phyloP scores from a whole-genome alignment of 208 protist genomes.

The Acanthamoeba castellanii region DNA sequence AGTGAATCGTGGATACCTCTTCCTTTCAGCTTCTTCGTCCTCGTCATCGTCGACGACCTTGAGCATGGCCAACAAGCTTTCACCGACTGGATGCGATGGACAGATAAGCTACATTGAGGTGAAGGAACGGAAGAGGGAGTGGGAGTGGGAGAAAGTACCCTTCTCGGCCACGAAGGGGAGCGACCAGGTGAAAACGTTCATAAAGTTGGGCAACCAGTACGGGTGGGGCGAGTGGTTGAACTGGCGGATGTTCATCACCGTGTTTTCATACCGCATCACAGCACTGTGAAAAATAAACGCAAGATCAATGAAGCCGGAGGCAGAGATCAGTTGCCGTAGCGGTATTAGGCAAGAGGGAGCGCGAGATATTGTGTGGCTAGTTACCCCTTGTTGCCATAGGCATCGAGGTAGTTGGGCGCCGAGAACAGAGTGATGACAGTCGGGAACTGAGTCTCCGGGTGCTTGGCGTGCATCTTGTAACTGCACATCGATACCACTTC shows the following conservation, averaged over 20 bases:
- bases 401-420: conserved; percentile 98
- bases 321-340: background rate
- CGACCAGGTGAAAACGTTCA: conserved; percentile 98
- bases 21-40: conserved; percentile 75
- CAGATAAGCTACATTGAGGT: background rate
- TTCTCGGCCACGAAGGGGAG: conserved; percentile 98
- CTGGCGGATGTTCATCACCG: conserved; percentile 98
- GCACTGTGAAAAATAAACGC: background rate
- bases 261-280: conserved; percentile 93
- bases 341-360: conserved; percentile 26
- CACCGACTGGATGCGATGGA: conserved; percentile 82
- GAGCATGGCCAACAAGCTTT: conserved; percentile 93
- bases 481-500: conserved; percentile 22
- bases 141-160: conserved; percentile 60
- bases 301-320: background rate
- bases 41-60: conserved; percentile 90
- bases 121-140: background rate
- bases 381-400: conserved; percentile 96
- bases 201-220: conserved; percentile 98
- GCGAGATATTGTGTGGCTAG: conserved; percentile 83
- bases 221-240: conserved; percentile 96
- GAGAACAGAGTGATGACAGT: conserved; percentile 97
- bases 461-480: conserved; percentile 96
- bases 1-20: background rate
- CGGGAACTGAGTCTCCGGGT: conserved; percentile 93